phyloP scores from a whole-genome alignment of 768 basidiomycete species.

The Mycena indigotica region DNA sequence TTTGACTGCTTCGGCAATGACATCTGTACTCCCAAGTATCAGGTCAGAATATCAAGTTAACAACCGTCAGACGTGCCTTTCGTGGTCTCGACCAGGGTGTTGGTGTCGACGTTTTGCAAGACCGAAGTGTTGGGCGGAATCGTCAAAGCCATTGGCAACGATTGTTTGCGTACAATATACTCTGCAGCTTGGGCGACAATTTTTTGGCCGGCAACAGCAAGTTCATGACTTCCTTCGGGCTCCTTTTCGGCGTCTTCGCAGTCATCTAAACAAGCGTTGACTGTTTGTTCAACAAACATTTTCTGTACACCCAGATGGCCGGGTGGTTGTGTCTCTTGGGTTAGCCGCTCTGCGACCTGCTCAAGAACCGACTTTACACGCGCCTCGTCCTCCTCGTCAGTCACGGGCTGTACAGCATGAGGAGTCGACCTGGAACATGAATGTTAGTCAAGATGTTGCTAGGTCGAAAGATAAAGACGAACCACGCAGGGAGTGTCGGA shows the following conservation, averaged over 20 bases:
- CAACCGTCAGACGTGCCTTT: constrained; percentile 27
- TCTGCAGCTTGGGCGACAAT: constrained; percentile 84
- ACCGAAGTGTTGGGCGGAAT: constrained; percentile 43
- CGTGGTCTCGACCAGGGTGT: constrained; percentile 54
- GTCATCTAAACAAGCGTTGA: constrained; percentile 65
- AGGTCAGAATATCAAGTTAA: background rate
- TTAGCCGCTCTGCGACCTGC: constrained; percentile 75
- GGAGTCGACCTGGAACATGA: constrained; percentile 12
- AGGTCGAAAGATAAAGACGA: background rate
- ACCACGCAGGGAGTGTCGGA: constrained; percentile 17
- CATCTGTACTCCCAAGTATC: constrained; percentile 32
- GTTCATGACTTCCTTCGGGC: constrained; percentile 52
- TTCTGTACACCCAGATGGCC: constrained; percentile 79
- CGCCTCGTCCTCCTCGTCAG: constrained; percentile 47
- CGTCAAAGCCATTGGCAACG: constrained; percentile 31
- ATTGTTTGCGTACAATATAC: constrained; percentile 48
- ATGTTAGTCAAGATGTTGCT: background rate
- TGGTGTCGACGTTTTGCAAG: constrained; percentile 53
- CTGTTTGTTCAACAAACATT: constrained; percentile 69
- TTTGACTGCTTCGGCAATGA: constrained; percentile 82
- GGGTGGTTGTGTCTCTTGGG: constrained; percentile 71
- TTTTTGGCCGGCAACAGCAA: constrained; percentile 78
- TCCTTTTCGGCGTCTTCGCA: constrained; percentile 62
- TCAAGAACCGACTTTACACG: constrained; percentile 80
- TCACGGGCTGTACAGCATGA: constrained; percentile 11